Evolutionary conservation across 108 stramenopile genomes (phyloP).

Genomic region (Cyclotella sp.): DNA sequence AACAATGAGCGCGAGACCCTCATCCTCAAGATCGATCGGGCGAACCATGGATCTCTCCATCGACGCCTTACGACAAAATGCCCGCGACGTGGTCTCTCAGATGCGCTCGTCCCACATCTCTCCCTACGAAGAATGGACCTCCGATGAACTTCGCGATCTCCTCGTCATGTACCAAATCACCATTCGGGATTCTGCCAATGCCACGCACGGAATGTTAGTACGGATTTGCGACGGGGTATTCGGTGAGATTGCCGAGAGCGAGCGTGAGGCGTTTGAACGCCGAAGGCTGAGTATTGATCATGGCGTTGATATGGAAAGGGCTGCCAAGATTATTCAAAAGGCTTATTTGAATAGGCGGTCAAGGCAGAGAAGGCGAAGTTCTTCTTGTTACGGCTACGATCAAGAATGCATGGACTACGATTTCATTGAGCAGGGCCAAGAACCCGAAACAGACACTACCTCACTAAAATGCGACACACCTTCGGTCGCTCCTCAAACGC

Average conservation of each 20-base stretch:
- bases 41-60: constrained; percentile 7
- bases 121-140: constrained; percentile 54
- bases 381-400: constrained; percentile 6
- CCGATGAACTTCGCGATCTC: constrained; percentile 48
- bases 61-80: constrained; percentile 34
- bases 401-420: constrained; percentile 18
- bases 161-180: constrained; percentile 55
- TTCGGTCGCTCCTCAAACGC: neutral
- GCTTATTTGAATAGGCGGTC: constrained; percentile 39
- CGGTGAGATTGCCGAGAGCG: constrained; percentile 35
- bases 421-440: neutral
- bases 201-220: constrained; percentile 56
- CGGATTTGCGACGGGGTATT: constrained; percentile 61
- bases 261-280: constrained; percentile 18
- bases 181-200: constrained; percentile 54
- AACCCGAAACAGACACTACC: too few species aligned
- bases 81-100: constrained; percentile 30
- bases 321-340: constrained; percentile 50
- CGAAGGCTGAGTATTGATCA: constrained; percentile 40
- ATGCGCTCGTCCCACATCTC: constrained; percentile 42
- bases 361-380: constrained; percentile 11
- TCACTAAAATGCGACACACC: constrained; percentile 1
- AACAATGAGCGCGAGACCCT: neutral
- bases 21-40: constrained; percentile 2
- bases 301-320: constrained; percentile 32